Evolutionary conservation across 176 grass and related monocot species (phyloP), one percentile per base, ranked within the genome.

Genomic region (Oryza coarctata): DNA sequence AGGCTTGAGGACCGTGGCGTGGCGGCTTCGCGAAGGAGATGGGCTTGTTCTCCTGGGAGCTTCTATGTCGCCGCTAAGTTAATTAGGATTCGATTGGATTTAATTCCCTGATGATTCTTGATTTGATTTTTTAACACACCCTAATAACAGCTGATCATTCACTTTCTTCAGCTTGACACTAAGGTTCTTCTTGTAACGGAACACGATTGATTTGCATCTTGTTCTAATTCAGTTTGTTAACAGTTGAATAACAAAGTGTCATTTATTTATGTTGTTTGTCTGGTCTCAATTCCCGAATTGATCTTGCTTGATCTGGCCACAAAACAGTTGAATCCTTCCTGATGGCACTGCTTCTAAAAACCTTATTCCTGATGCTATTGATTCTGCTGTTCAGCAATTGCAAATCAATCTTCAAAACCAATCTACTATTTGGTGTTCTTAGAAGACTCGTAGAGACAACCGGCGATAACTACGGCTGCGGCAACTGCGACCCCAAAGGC

Each of bases 11-110:
- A 50, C 45, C 15, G 57, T 49, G 83, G 60, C 18, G 73, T 79
- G 30, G 71, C 79, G n/a, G n/a, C n/a, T n/a, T n/a, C 32, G 45
- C 25, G 22, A 89, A 90, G 91, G 94, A 97, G 94, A 97, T 92
- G 72, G 43, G 78, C 94, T 97, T 97, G 89, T 94, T 97, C 94
- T 94, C 94, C 94, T 90, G 55, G 65, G 40, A 69, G 82, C 31
- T 86, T 67, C 82, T 65, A 22, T 20, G 44, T 71, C 82, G 65
- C 76, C 62, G 75, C 70, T 65, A 82, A 84, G 73, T 79, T 86
- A 73, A 31, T 74, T 85, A 39, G 83, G 40, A 69, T 82, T 81
- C 5, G 38, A 77, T 78, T 86, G 20, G 0, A 11, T 49, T 68
- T 40, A 57, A 25, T 67, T 57, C 67, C 44, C 72, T 68, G 82